phyloP scores from a whole-genome alignment of 1,284 basidiomycete species.

The Austropuccinia psidii region DNA sequence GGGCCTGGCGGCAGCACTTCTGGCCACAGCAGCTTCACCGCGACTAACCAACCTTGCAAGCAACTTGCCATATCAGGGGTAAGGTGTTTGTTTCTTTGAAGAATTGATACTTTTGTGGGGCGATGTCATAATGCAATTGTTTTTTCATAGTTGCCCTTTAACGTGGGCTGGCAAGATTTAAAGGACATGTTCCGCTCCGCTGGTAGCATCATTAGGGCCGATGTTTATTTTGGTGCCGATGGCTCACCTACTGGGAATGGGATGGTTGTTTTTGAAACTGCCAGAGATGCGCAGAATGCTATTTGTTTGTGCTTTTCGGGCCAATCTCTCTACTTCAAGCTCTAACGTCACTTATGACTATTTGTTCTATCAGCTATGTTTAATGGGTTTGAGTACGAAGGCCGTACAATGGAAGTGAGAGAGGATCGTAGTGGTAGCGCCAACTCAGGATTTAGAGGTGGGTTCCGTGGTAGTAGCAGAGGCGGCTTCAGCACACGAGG shows the following conservation, averaged over 20 bases:
- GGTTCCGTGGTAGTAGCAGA: constrained; percentile 39
- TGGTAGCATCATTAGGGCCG: constrained; percentile 85
- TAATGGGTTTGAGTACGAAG: constrained; percentile 89
- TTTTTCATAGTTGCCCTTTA: constrained; percentile 67
- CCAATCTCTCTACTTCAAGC: background rate
- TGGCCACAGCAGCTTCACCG: background rate
- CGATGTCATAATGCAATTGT: background rate
- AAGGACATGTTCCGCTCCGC: constrained; percentile 94
- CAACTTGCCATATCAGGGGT: constrained; percentile 35
- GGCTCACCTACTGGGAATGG: constrained; percentile 89
- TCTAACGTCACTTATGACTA: constrained; percentile 12
- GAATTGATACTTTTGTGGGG: background rate
- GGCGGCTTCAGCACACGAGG: constrained; percentile 46
- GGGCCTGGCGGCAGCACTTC: constrained; percentile 40
- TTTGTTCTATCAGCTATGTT: constrained; percentile 63
- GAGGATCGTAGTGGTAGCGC: constrained; percentile 55
- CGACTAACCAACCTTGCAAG: constrained; percentile 20
- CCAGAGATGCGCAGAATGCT: constrained; percentile 81
- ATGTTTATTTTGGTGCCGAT: constrained; percentile 83
- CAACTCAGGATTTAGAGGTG: constrained; percentile 49
- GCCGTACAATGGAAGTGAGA: constrained; percentile 80
- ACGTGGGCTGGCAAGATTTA: constrained; percentile 96
- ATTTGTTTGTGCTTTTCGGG: constrained; percentile 60
- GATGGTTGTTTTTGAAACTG: constrained; percentile 85
- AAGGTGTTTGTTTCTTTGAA: background rate